Evolutionary conservation across 305 asterid species (phyloP).

Genomic region (Vinca major): DNA sequence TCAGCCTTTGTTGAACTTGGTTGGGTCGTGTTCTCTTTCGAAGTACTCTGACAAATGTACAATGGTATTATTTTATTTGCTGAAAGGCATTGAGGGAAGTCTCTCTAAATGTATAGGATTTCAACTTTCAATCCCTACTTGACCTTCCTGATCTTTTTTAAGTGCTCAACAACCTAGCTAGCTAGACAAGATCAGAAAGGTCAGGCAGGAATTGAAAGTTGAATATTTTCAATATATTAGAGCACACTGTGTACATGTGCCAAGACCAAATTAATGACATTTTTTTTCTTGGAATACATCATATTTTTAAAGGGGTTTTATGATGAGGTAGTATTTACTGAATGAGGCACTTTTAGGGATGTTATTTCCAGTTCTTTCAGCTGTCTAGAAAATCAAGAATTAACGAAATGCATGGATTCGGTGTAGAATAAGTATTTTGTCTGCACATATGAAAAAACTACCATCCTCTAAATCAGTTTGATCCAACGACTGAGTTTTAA

Average conservation of each 20-base stretch:
- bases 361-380: neutral
- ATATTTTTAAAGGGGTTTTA: neutral
- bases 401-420: too few species aligned
- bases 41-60: neutral
- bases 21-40: slow-evolving; percentile 1
- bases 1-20: slow-evolving; percentile 8
- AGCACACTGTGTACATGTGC: too few species aligned
- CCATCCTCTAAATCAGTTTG: too few species aligned
- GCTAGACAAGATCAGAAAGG: neutral
- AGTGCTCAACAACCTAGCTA: neutral
- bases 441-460: too few species aligned
- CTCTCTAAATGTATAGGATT: too few species aligned
- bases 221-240: neutral
- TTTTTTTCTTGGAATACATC: neutral
- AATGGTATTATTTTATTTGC: neutral
- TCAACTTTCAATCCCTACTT: too few species aligned
- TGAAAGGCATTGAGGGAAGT: too few species aligned
- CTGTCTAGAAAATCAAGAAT: neutral
- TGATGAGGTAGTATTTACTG: neutral
- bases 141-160: neutral
- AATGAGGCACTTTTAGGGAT: neutral
- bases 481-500: too few species aligned
- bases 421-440: too few species aligned
- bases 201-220: neutral
- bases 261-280: too few species aligned